phyloP scores from a whole-genome alignment of 805 yeast species.

The Barnettozyma californica region DNA sequence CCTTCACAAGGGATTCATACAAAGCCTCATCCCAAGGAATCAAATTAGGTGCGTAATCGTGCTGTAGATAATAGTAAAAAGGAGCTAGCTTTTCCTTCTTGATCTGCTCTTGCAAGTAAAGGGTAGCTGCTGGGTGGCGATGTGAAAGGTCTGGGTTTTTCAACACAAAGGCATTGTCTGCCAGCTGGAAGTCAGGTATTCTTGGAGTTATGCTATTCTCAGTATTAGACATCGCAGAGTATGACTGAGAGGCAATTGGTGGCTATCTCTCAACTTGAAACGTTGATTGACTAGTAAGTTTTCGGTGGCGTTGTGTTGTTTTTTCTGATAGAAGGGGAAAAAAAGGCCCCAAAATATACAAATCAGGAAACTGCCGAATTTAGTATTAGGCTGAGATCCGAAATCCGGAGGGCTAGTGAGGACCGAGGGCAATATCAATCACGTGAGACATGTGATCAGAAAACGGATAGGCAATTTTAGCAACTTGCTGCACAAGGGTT shows the following conservation, averaged over 20 bases:
- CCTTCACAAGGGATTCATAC: slow-evolving; percentile 43
- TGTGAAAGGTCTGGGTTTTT: slow-evolving; percentile 33
- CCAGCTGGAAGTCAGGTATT: slow-evolving; percentile 76
- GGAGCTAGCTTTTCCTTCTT: slow-evolving; percentile 69
- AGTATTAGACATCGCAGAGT: slow-evolving; percentile 9
- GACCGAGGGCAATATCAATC: background rate
- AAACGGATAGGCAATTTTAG: too few species aligned
- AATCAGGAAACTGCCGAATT: background rate
- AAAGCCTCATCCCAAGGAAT: slow-evolving; percentile 57
- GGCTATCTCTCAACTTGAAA: background rate
- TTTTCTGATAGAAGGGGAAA: background rate
- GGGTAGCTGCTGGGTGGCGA: slow-evolving; percentile 38
- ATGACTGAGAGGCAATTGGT: background rate
- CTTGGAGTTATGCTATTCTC: slow-evolving; percentile 25
- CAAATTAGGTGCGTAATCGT: slow-evolving; percentile 35
- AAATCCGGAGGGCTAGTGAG: background rate
- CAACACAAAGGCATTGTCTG: slow-evolving; percentile 73
- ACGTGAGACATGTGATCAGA: background rate
- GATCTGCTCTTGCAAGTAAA: slow-evolving; percentile 49
- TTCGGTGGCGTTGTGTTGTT: background rate
- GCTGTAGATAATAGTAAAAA: slow-evolving; percentile 64
- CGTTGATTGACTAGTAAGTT: background rate
- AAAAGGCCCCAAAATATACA: background rate
- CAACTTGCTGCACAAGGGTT: too few species aligned
- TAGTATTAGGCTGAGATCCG: background rate